Percentiles rank a stretch among this genome's conserved stretches.
phyloP scores from a whole-genome alignment of 2,329 filamentous ascomycete genomes.

The Ambrosiella xylebori region DNA sequence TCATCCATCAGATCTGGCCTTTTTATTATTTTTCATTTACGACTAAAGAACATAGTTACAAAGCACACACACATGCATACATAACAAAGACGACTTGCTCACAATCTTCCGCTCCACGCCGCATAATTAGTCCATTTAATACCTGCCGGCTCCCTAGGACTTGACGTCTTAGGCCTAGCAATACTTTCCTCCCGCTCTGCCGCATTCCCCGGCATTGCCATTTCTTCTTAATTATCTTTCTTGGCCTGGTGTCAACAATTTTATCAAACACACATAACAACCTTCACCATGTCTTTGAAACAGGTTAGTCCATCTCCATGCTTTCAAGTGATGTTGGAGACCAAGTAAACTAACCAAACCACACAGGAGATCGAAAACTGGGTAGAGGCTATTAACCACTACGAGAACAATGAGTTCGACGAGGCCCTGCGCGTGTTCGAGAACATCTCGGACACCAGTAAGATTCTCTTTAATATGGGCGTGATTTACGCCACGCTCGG shows the following conservation, averaged over 20 bases:
- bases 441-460: constrained; percentile 82
- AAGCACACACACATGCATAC: too few species aligned
- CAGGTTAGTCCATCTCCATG: constrained; percentile 28
- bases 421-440: constrained; percentile 71
- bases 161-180: constrained; percentile 6
- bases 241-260: constrained; percentile 8
- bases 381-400: constrained; percentile 77
- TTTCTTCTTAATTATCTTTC: background rate
- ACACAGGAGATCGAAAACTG: constrained; percentile 92
- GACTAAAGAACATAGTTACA: too few species aligned
- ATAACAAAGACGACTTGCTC: background rate
- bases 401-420: constrained; percentile 97
- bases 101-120: background rate
- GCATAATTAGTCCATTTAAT: background rate
- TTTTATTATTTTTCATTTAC: too few species aligned
- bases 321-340: background rate
- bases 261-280: constrained; percentile 14
- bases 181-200: background rate
- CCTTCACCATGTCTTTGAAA: constrained; percentile 39
- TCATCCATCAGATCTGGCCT: too few species aligned
- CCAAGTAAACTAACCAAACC: background rate
- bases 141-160: constrained; percentile 1
- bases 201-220: background rate
- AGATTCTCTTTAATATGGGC: constrained; percentile 96
- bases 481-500: constrained; percentile 94